Conservation (phyloP, 169 alveolate genomes). For the Eimeria maxima region DNA sequence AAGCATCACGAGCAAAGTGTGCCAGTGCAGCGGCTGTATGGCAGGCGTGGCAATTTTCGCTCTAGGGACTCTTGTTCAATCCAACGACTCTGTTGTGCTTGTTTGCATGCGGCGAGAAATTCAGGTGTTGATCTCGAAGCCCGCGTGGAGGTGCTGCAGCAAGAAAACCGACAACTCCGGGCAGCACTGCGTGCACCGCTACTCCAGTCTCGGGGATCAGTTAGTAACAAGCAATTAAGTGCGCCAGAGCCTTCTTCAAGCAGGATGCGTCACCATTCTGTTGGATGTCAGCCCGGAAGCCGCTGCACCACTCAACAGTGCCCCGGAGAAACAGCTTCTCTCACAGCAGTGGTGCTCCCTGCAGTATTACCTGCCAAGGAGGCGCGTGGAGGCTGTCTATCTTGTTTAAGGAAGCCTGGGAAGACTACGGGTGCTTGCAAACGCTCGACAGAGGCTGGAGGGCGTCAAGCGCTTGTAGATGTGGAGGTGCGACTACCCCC, state of each 20-base stretch:
- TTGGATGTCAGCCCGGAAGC: not conserved
- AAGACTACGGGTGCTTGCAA: not conserved
- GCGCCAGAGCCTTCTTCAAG: not conserved
- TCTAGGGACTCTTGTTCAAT: not conserved
- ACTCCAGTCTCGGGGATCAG: not conserved
- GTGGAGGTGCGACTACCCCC: slow-evolving; percentile 70
- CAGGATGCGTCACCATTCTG: not conserved
- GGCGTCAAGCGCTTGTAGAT: slow-evolving; percentile 47
- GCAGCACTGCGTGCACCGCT: slow-evolving; percentile 35
- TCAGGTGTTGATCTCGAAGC: slow-evolving; percentile 59
- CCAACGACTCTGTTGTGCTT: not conserved
- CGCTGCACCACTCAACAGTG: not conserved
- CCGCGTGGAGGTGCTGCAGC: slow-evolving; percentile 51
- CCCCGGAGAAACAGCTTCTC: slow-evolving; percentile 26
- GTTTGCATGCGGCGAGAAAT: not conserved
- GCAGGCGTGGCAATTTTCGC: not conserved
- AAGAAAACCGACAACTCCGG: slow-evolving; percentile 54
- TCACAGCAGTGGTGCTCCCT: slow-evolving; percentile 52
- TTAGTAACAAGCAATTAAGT: not conserved
- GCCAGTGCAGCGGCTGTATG: not conserved
- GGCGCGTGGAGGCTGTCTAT: slow-evolving; percentile 15
- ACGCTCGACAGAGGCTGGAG: not conserved
- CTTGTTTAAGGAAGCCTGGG: not conserved
- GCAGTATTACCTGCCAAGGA: slow-evolving; percentile 3
- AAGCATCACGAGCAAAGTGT: not conserved